Percentiles rank a stretch among this genome's conserved stretches.
Evolutionary conservation across 345 rosid species (phyloP).

Genomic region (Reutealis trisperma): DNA sequence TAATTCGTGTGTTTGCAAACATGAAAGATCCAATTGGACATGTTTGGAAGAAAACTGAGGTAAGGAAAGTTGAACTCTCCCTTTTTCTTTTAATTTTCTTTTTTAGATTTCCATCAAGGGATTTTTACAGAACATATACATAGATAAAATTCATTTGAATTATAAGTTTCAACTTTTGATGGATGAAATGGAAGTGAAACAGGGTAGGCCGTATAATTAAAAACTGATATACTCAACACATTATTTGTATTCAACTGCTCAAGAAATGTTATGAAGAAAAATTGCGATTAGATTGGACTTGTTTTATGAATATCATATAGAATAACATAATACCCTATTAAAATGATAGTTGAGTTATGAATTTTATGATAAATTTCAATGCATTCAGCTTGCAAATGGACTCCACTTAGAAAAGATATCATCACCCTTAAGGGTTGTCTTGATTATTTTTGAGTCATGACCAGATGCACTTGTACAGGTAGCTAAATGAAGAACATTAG

Average conservation of each 20-base stretch:
- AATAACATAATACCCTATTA: not conserved
- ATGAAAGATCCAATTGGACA: slow-evolving; percentile 94
- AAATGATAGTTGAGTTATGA: slow-evolving; percentile 4
- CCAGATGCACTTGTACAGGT: slow-evolving; percentile 98
- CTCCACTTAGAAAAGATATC: slow-evolving; percentile 92
- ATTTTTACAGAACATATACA: not conserved
- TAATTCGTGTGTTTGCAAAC: slow-evolving; percentile 82
- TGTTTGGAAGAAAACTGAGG: slow-evolving; percentile 87
- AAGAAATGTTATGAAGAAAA: too few species aligned
- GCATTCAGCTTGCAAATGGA: slow-evolving; percentile 85
- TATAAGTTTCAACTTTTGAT: not conserved
- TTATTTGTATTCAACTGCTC: too few species aligned
- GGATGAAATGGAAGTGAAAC: not conserved
- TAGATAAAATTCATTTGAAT: not conserved
- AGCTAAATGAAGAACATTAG: slow-evolving; percentile 22
- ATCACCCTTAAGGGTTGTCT: slow-evolving; percentile 90
- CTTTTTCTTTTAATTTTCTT: not conserved
- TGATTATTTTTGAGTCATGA: slow-evolving; percentile 92
- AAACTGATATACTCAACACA: not conserved
- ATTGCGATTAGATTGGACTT: not conserved
- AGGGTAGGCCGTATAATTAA: not conserved
- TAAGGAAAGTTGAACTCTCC: slow-evolving; percentile 16
- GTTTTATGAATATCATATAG: not conserved
- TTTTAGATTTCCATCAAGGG: not conserved
- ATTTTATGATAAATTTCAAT: slow-evolving; percentile 15